Conservation (phyloP, 2,329 filamentous ascomycete genomes). For the Coniochaeta pulveracea region DNA sequence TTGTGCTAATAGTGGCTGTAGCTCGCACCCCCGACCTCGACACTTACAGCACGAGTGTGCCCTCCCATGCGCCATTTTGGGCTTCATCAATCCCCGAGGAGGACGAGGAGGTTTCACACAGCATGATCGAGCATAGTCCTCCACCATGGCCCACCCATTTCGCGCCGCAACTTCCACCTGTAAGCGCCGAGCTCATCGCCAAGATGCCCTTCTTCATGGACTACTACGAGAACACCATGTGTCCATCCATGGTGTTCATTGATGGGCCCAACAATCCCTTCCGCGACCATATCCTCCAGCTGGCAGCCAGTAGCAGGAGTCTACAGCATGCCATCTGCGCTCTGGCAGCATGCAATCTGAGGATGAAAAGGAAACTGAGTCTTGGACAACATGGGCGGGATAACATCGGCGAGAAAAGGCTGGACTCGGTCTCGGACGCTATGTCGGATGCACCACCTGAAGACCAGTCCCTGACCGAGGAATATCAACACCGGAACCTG, state of each 20-base stretch:
- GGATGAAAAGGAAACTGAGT: slow-evolving; percentile 67
- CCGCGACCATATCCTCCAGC: slow-evolving; percentile 65
- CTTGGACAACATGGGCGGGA: slow-evolving; percentile 43
- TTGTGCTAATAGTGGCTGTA: slow-evolving; percentile 9
- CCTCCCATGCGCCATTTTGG: slow-evolving; percentile 37
- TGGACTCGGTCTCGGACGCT: slow-evolving; percentile 26
- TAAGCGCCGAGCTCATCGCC: slow-evolving; percentile 54
- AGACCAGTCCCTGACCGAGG: slow-evolving; percentile 63
- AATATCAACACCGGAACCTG: slow-evolving; percentile 68
- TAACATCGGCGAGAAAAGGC: slow-evolving; percentile 30
- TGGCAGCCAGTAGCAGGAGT: slow-evolving; percentile 68
- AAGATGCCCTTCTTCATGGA: slow-evolving; percentile 84
- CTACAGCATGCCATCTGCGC: slow-evolving; percentile 91
- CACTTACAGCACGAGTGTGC: slow-evolving; percentile 36
- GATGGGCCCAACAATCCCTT: slow-evolving; percentile 82
- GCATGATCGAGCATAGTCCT: slow-evolving; percentile 28
- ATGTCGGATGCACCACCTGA: slow-evolving; percentile 36
- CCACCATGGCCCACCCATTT: slow-evolving; percentile 35
- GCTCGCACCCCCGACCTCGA: slow-evolving; percentile 41
- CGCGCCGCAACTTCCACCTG: slow-evolving; percentile 34
- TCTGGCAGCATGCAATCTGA: slow-evolving; percentile 76
- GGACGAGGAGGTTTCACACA: slow-evolving; percentile 27
- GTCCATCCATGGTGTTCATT: slow-evolving; percentile 82
- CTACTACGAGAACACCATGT: slow-evolving; percentile 89
- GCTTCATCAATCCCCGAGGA: slow-evolving; percentile 32